These are phyloP conservation scores for Glycyrrhiza uralensis DNA, from an alignment of 306 rosid species.

Conservation along the genomic window DNA sequence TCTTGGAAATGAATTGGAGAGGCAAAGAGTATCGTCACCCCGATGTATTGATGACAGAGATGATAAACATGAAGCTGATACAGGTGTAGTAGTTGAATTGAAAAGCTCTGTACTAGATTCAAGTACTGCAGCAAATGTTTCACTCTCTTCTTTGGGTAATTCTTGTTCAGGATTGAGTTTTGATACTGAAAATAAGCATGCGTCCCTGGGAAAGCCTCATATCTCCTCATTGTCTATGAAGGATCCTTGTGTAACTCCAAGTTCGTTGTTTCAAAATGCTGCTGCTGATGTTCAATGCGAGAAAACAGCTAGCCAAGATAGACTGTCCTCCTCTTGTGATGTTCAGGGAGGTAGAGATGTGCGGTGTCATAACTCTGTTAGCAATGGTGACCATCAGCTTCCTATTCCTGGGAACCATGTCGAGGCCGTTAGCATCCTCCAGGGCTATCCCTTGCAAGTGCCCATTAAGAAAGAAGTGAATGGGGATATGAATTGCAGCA, in stretches of 20 bases:
- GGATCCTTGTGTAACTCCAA: slow-evolving; percentile 33
- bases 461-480: slow-evolving; percentile 47
- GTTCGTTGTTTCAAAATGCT: slow-evolving; percentile 35
- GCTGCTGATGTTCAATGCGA: slow-evolving; percentile 33
- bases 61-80: slow-evolving; percentile 35
- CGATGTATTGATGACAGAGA: slow-evolving; percentile 24
- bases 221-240: slow-evolving; percentile 26
- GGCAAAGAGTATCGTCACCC: slow-evolving; percentile 25
- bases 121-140: slow-evolving; percentile 39
- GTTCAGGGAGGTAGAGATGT: slow-evolving; percentile 36
- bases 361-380: slow-evolving; percentile 28
- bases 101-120: slow-evolving; percentile 42
- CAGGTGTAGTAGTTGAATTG: slow-evolving; percentile 29
- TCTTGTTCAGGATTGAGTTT: slow-evolving; percentile 52
- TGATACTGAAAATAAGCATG: slow-evolving; percentile 34
- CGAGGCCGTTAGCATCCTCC: slow-evolving; percentile 47
- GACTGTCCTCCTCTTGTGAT: slow-evolving; percentile 47
- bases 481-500: slow-evolving; percentile 40
- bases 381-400: slow-evolving; percentile 43
- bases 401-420: slow-evolving; percentile 27
- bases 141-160: slow-evolving; percentile 36
- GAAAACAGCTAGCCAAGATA: slow-evolving; percentile 43
- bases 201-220: slow-evolving; percentile 39
- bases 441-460: slow-evolving; percentile 49
- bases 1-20: slow-evolving; percentile 33